Base-by-base conservation (phyloP, 225 moss, liverwort and hornwort species). In the Anthoceros angustus region DNA sequence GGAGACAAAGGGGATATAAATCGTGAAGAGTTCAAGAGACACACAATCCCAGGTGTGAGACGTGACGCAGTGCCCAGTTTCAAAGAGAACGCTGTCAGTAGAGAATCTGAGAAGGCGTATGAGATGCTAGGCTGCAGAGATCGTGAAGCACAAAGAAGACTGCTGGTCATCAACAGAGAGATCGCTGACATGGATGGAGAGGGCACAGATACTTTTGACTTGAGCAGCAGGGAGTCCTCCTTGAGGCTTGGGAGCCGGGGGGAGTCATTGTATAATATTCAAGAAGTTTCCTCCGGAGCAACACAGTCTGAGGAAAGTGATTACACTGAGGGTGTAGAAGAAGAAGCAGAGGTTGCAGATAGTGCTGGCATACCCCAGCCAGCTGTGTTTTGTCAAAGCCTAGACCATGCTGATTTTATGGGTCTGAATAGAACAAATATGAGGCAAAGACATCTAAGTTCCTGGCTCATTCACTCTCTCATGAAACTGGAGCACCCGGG, bases 381-480 rank as follows among this genome's bases (percentile, higher is more conserved):
- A 40, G 67, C 43, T 4, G 74, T 84, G 16, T 70, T 78, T 4
- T 84, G 76, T 71, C 74, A 74, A 42, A 80, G 84, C 38, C 74
- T 84, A 71, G 78, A 81, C 50, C 76, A 74, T 65, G 81, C 74
- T 23, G 81, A 84, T 64, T 73, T 74, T 38, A 75, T 79, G 16
- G 81, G 81, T 5, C 67, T 81, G 25, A 79, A 76, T 6, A 76
- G 81, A 23, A 84, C 81, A 32, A 84, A 75, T 43, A 78, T 81
- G 42, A 74, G 81, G 12, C 74, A 78, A 55, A 75, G 79, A 65
- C 76, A 80, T 24, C 84, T 84, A 16, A 70, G 81, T 23, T 78
- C 81, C 50, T 84, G 84, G 84, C 66, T 84, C 16, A 78, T 84
- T 45, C 78, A 69, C 9, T 84, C 81, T 8, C 69, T 81, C 63